Percentiles rank a stretch among this genome's conserved stretches.
Evolutionary conservation across 2,329 filamentous ascomycete species (phyloP).

Genomic region (Raffaelea ambrosiae): DNA sequence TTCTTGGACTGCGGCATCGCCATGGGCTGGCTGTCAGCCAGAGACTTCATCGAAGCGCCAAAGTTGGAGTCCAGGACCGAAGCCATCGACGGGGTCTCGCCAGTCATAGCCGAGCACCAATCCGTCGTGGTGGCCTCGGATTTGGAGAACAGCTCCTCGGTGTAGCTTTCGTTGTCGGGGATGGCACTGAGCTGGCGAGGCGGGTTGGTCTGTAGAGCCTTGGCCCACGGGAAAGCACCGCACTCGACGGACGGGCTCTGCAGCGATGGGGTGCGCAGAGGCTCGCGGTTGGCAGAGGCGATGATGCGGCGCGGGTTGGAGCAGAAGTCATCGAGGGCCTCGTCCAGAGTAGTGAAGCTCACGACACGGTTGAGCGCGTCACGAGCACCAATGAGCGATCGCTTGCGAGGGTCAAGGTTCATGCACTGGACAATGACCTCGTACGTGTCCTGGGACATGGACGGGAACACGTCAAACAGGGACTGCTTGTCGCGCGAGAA

Average conservation of each 20-base stretch:
- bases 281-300: constrained; percentile 84
- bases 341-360: constrained; percentile 90
- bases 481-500: constrained; percentile 91
- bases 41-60: constrained; percentile 71
- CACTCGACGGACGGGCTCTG: constrained; percentile 71
- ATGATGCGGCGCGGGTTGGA: constrained; percentile 68
- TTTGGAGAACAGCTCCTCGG: constrained; percentile 76
- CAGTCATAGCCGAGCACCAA: constrained; percentile 71
- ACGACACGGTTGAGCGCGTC: constrained; percentile 71
- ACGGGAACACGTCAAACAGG: constrained; percentile 94
- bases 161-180: constrained; percentile 66
- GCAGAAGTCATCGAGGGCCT: constrained; percentile 89
- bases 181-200: constrained; percentile 84
- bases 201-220: constrained; percentile 70
- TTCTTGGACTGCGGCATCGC: constrained; percentile 21
- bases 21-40: constrained; percentile 44
- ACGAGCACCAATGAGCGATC: constrained; percentile 70
- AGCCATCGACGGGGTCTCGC: constrained; percentile 71
- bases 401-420: constrained; percentile 82
- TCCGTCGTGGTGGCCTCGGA: constrained; percentile 59
- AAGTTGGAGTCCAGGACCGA: constrained; percentile 80
- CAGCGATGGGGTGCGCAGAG: constrained; percentile 89
- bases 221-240: constrained; percentile 86
- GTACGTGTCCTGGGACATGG: constrained; percentile 97
- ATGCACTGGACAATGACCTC: constrained; percentile 87